Percentiles rank a stretch among this genome's conserved stretches.
Conservation (phyloP, 495 filamentous ascomycete genomes). For the Xylaria curta region DNA sequence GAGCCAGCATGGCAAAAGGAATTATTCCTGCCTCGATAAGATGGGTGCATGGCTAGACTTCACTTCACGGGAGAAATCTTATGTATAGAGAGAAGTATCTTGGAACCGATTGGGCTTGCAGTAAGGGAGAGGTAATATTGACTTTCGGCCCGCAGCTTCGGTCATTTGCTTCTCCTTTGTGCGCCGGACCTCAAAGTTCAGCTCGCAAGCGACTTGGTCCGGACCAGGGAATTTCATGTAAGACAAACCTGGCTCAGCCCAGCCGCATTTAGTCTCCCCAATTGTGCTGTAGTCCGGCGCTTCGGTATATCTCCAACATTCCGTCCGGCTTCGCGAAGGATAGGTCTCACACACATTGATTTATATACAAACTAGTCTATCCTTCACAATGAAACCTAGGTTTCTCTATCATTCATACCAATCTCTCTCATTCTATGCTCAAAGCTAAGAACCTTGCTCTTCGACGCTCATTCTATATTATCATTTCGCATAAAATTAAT, state of each 20-base stretch:
- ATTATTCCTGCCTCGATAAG: background rate
- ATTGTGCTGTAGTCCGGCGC: conserved; percentile 41
- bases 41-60: background rate
- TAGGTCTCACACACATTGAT: conserved; percentile 14
- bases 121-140: background rate
- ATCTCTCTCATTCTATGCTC: background rate
- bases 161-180: conserved; percentile 26
- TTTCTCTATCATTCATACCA: background rate
- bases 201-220: conserved; percentile 14
- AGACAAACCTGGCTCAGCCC: conserved; percentile 27
- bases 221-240: conserved; percentile 21
- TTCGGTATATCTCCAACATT: conserved; percentile 59
- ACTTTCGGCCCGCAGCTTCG: conserved; percentile 12
- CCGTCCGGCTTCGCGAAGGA: conserved; percentile 38
- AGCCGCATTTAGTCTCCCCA: conserved; percentile 23
- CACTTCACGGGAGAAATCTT: background rate
- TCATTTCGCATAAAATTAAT: conserved; percentile 10
- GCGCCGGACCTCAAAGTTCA: conserved; percentile 32
- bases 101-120: background rate
- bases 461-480: background rate
- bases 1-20: background rate
- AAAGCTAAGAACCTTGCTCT: background rate
- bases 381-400: background rate
- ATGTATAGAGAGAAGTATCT: background rate
- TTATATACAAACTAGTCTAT: conserved; percentile 33